phyloP scores from a whole-genome alignment of 192 early-diverging fungal genomes.

The Coemansia sp. region DNA sequence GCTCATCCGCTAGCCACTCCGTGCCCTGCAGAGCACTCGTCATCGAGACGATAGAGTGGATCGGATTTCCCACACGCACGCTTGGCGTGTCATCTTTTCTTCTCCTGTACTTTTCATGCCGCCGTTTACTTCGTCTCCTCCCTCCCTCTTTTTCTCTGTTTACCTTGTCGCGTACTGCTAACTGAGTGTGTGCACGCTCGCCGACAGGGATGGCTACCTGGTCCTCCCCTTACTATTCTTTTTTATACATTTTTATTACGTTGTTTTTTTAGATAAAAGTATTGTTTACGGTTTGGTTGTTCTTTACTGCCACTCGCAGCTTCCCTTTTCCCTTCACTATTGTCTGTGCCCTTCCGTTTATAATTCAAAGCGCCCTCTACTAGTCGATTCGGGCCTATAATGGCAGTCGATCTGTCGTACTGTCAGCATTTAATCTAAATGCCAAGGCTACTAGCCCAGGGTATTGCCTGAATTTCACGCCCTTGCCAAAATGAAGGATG shows the following conservation, averaged over 20 bases:
- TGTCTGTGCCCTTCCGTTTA: background rate
- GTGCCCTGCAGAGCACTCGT: background rate
- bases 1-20: background rate
- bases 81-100: background rate
- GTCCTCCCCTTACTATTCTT: background rate
- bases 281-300: constrained; percentile 3
- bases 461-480: background rate
- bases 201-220: background rate
- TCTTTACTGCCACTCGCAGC: background rate
- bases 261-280: background rate
- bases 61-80: constrained; percentile 1
- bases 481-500: background rate
- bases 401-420: background rate
- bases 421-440: background rate
- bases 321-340: constrained; percentile 1
- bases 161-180: constrained; percentile 1
- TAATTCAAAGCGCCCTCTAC: background rate
- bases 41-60: background rate
- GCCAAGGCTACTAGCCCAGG: background rate
- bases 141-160: background rate
- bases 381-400: too few relatives aligned
- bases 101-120: background rate
- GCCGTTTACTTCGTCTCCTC: background rate
- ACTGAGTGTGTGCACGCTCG: constrained; percentile 1
- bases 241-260: background rate